These are phyloP conservation scores for Saussurea involucrata DNA, from an alignment of 129 eudicot genomes.

Conservation along the genomic window DNA sequence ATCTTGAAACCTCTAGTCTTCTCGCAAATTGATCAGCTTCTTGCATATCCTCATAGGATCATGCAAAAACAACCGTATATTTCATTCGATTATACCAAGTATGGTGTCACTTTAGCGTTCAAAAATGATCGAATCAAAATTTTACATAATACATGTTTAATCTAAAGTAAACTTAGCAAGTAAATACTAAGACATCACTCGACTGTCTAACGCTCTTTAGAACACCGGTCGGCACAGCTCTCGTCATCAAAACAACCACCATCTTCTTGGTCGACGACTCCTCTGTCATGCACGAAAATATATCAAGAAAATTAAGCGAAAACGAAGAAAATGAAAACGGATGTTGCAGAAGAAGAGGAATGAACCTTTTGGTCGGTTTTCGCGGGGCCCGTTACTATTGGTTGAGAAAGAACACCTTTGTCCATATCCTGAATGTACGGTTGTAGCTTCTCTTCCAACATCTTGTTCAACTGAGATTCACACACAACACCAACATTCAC, in stretches of 20 bases:
- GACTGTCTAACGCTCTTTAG: constrained; percentile 1
- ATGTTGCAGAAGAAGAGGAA: neutral
- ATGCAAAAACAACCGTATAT: too few species aligned
- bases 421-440: constrained; percentile 65
- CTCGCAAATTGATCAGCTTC: too few species aligned
- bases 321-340: neutral
- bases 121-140: constrained; percentile 7
- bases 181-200: constrained; percentile 10
- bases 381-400: constrained; percentile 37
- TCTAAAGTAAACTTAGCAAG: neutral
- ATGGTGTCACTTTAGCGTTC: neutral
- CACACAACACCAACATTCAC: neutral
- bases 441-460: constrained; percentile 75
- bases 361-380: constrained; percentile 57
- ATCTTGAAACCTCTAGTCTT: too few species aligned
- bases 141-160: constrained; percentile 10
- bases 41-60: too few species aligned
- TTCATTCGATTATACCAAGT: neutral
- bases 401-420: constrained; percentile 55
- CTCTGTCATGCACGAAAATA: constrained; percentile 4
- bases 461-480: constrained; percentile 57
- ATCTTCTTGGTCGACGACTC: constrained; percentile 24
- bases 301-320: neutral
- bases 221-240: neutral
- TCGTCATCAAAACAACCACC: constrained; percentile 30